Base-by-base conservation (phyloP, 768 basidiomycete species). In the Hypholoma sublateritium region DNA sequence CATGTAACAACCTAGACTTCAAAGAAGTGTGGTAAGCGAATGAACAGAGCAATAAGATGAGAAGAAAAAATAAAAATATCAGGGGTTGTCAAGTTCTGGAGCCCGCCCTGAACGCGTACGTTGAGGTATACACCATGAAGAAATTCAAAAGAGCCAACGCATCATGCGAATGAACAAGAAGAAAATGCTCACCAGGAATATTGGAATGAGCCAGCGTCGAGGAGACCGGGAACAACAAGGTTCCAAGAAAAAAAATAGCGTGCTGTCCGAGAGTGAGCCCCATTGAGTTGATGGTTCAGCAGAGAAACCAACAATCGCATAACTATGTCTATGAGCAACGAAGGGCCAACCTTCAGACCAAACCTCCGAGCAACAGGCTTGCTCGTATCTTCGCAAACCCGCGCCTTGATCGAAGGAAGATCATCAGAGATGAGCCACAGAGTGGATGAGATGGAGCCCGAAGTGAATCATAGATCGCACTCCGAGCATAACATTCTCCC, bases 251-350 rank as follows among this genome's bases (percentile, higher is more conserved):
- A 88, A 89, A 89, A 86, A 41, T 56, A 59, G 63, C 50, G 75
- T 78, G 85, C 81, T 85, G 83, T 76, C 76, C 70, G 81, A 89
- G 87, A 91, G 88, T 90, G 87, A 91, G 89, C 89, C 89, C 89
- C 89, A 90, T 91, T 91, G 84, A 80, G 89, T 89, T 89, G 79
- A 84, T 73, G 79, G 80, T 76, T 64, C 69, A 55, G 57, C 56
- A 9, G 64, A 68, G 62, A 51, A 60, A 66, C 76, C 79, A 60
- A 80, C 85, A 84, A 91, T 85, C 89, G 89, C 83, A 91, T 91
- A 82, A 89, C 89, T 91, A 69, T 91, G 74, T 79, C 85, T 86
- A 91, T 88, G 89, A 91, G 89, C 80, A 91, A 89, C 83, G 66
- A 72, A 67, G 58, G 73, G 79, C 78, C 70, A 70, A 61, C 65